Percentiles rank a stretch among this genome's conserved stretches.
These are phyloP conservation scores for Hypoxylon sp. DNA, from an alignment of 2,329 filamentous ascomycete genomes.

Conservation along the genomic window DNA sequence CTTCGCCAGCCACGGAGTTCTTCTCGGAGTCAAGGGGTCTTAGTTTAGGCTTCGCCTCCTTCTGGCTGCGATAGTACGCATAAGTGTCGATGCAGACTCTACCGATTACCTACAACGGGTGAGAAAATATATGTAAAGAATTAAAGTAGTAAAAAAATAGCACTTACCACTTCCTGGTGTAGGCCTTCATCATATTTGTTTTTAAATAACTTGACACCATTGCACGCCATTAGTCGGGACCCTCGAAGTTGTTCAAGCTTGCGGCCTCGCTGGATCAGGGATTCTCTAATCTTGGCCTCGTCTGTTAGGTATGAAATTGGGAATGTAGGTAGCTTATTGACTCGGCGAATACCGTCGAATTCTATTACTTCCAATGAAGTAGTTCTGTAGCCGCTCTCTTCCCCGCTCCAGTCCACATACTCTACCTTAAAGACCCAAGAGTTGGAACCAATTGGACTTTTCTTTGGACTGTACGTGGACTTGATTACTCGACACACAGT, in stretches of 20 bases:
- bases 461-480: constrained; percentile 41
- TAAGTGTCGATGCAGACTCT: constrained; percentile 56
- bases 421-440: constrained; percentile 50
- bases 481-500: constrained; percentile 55
- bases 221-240: constrained; percentile 53
- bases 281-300: constrained; percentile 45
- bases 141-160: neutral
- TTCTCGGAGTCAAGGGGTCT: constrained; percentile 32
- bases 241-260: constrained; percentile 55
- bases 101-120: constrained; percentile 44
- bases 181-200: neutral
- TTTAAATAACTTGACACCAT: constrained; percentile 53
- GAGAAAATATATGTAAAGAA: neutral
- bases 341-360: constrained; percentile 50
- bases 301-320: constrained; percentile 52
- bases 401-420: constrained; percentile 58
- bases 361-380: constrained; percentile 47
- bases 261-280: constrained; percentile 53
- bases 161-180: neutral
- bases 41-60: constrained; percentile 52
- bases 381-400: constrained; percentile 50
- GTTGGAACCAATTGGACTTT: too few relatives aligned
- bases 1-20: neutral
- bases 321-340: constrained; percentile 51
- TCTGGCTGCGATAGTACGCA: constrained; percentile 55